Conservation (phyloP, 139 green algal genomes). For the Microglena sp. region DNA sequence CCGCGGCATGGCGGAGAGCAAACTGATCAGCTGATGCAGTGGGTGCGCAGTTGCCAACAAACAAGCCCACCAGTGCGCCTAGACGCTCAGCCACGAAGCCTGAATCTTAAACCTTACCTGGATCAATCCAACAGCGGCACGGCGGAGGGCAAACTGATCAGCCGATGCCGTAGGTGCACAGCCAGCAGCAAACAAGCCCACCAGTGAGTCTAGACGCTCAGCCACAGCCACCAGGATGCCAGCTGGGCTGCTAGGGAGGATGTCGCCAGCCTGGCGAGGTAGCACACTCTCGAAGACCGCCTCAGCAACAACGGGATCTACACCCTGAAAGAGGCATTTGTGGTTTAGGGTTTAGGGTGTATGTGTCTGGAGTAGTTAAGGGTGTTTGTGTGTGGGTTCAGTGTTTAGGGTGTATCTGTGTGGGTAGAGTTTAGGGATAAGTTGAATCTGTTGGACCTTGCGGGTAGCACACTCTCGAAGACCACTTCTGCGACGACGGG, state of each 20-base stretch:
- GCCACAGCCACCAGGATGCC: slow-evolving; percentile 41
- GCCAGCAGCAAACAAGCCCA: slow-evolving; percentile 83
- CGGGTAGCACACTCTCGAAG: slow-evolving; percentile 84
- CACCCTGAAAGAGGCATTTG: slow-evolving; percentile 37
- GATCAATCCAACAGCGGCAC: slow-evolving; percentile 79
- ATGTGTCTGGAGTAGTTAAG: no score
- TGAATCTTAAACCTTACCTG: no score
- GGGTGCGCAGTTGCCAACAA: slow-evolving; percentile 77
- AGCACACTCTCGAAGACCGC: slow-evolving; percentile 85
- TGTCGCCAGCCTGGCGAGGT: slow-evolving; percentile 72
- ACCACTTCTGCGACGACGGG: slow-evolving; percentile 58
- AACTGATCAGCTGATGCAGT: slow-evolving; percentile 85
- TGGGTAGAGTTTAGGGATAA: background rate
- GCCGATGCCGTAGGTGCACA: slow-evolving; percentile 75
- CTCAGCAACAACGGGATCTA: slow-evolving; percentile 35
- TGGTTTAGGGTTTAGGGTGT: background rate
- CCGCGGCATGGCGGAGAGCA: slow-evolving; percentile 63
- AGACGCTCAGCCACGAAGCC: no score
- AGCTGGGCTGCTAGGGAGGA: slow-evolving; percentile 48
- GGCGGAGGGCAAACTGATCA: slow-evolving; percentile 91
- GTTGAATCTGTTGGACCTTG: background rate
- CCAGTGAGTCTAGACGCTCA: slow-evolving; percentile 83
- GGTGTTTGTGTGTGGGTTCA: background rate
- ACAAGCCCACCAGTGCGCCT: slow-evolving; percentile 74
- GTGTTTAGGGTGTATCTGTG: background rate